Evolutionary conservation across 108 stramenopile genomes (phyloP), one percentile per base, ranked within the genome.

Genomic region (Pseudonitzschia delicatissima): DNA sequence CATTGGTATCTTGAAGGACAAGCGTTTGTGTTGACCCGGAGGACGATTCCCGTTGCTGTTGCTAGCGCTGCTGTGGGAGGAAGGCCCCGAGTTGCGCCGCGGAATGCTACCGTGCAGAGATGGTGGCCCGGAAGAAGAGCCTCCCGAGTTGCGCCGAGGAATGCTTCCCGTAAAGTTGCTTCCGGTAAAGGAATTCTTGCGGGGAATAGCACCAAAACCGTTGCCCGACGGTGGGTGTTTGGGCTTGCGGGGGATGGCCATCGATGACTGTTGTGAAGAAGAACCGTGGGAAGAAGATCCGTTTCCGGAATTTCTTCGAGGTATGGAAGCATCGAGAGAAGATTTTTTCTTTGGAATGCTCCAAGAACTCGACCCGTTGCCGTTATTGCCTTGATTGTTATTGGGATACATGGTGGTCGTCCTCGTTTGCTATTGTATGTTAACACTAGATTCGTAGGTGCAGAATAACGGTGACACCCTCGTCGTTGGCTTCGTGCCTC

Each of bases 331-430:
- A 8, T 55, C 53, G 29, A 55, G 15, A 33, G 53, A 34, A 23
- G 53, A 55, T 33, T 33, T 33, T 17, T 55, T 55, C 32, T 55
- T 55, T 32, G 53, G 53, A 55, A 55, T 55, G 32, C 31, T 55
- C 53, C 53, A 55, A 55, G 23, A 13, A 27, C 32, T 33, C 32
- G 53, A 55, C n/a, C 53, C 31, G 32, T 15, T 31, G 28, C 15
- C 29, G 26, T 53, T 53, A 20, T 53, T 53, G 11, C n/a, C n/a
- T n/a, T n/a, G n/a, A n/a, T 53, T 53, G 25, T 23, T 4, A 26
- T 31, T 53, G 26, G 26, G 28, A 55, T 55, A 27, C 53, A 55
- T 55, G 53, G 15, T 55, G 29, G 2, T 27, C 1, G n/a, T n/a
- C n/a, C n/a, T n/a, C n/a, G n/a, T n/a, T n/a, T n/a, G n/a, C n/a